Conservation (phyloP, 2,329 filamentous ascomycete species). For the Phaeosphaeria sp. region DNA sequence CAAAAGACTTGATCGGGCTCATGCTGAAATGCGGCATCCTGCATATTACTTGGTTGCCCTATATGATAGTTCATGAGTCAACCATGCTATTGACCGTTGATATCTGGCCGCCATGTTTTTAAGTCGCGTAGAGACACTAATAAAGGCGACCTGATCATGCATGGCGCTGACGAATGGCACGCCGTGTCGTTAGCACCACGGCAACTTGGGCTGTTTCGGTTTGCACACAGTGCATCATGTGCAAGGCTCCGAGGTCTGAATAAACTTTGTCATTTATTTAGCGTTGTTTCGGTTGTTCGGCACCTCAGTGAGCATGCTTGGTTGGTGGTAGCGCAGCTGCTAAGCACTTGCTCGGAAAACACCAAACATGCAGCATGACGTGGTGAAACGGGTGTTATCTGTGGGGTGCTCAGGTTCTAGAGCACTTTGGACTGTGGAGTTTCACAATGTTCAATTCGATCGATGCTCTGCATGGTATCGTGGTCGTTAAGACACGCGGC, state of each 20-base stretch:
- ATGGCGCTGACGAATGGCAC: neutral
- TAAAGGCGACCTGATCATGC: neutral
- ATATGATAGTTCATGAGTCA: neutral
- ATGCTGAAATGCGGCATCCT: neutral
- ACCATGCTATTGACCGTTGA: neutral
- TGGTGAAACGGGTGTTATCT: neutral
- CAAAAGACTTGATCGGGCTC: neutral
- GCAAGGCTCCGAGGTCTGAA: slow-evolving; percentile 5
- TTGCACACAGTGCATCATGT: neutral
- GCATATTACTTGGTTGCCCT: neutral
- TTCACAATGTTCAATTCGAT: neutral
- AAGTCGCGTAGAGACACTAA: neutral
- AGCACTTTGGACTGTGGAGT: neutral
- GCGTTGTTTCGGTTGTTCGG: slow-evolving; percentile 4
- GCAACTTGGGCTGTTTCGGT: neutral
- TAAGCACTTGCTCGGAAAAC: neutral
- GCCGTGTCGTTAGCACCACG: neutral
- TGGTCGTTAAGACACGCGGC: neutral
- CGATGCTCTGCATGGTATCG: neutral
- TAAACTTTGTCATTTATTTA: slow-evolving; percentile 3
- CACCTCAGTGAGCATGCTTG: neutral
- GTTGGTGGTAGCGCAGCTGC: neutral
- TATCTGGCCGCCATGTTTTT: neutral
- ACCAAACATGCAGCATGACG: slow-evolving; percentile 1
- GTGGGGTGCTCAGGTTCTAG: slow-evolving; percentile 3